Evolutionary conservation across 345 rosid species (phyloP).

Genomic region (Dovyalis caffra): DNA sequence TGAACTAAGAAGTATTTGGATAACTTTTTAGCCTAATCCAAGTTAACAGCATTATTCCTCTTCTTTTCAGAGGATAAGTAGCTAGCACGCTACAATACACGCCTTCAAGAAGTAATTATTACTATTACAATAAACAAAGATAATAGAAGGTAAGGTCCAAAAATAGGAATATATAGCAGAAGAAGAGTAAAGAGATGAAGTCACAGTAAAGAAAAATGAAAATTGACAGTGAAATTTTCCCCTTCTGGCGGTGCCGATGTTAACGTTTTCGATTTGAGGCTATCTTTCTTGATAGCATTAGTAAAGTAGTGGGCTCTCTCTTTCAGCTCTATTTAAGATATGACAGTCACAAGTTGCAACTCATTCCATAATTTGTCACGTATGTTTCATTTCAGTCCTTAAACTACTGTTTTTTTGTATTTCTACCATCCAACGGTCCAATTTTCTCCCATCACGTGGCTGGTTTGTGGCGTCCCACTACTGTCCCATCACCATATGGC

Average conservation of each 20-base stretch:
- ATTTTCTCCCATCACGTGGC: neutral
- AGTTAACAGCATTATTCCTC: conserved; percentile 24
- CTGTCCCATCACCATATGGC: neutral
- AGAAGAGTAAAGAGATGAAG: neutral
- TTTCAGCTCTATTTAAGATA: neutral
- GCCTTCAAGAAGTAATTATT: neutral
- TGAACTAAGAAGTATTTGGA: conserved; percentile 29
- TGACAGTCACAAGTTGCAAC: neutral
- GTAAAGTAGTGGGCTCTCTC: neutral
- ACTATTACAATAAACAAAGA: neutral
- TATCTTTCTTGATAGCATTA: neutral
- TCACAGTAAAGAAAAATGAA: neutral
- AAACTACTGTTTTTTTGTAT: neutral
- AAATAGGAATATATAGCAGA: neutral
- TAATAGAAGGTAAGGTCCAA: neutral
- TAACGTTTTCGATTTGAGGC: neutral
- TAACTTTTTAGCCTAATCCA: conserved; percentile 27
- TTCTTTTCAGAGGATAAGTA: conserved; percentile 16
- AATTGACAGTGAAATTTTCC: no score
- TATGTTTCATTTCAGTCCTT: neutral
- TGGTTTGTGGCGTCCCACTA: neutral
- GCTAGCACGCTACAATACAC: conserved; percentile 19
- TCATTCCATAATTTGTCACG: neutral
- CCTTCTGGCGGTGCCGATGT: neutral
- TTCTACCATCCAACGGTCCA: no score